These are phyloP conservation scores for Rhamnella rubrinervis DNA, from an alignment of 331 rosid species.

Conservation along the genomic window DNA sequence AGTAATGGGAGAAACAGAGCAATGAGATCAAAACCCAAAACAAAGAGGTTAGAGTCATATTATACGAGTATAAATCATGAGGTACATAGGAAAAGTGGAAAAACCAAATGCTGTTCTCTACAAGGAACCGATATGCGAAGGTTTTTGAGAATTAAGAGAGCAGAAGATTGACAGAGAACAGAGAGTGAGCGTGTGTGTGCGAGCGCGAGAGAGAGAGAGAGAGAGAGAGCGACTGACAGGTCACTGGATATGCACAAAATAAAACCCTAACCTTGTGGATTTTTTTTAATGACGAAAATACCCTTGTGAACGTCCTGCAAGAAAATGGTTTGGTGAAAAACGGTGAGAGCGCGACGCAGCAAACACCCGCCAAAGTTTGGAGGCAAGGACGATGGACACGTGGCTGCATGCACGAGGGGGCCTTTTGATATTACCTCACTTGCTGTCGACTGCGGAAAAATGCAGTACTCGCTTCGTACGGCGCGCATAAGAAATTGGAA, in stretches of 20 bases:
- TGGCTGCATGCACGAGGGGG: slow-evolving; percentile 18
- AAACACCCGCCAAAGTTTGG: slow-evolving; percentile 29
- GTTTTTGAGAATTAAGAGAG: background rate
- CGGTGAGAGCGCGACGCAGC: slow-evolving; percentile 6
- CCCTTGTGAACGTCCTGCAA: slow-evolving; percentile 13
- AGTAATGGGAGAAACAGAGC: background rate
- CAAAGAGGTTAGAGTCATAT: background rate
- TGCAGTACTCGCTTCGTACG: background rate
- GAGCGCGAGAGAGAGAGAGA: slow-evolving; percentile 9
- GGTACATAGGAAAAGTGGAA: background rate
- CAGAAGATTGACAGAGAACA: background rate
- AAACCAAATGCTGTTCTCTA: background rate
- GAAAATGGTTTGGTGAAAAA: background rate
- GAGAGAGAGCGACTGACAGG: slow-evolving; percentile 26
- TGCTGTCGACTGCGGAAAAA: background rate
- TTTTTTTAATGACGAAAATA: slow-evolving; percentile 26
- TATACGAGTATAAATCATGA: background rate
- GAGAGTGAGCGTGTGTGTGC: background rate
- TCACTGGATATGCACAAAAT: slow-evolving; percentile 15
- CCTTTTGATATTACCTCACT: background rate
- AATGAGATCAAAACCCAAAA: background rate
- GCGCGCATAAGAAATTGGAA: too few relatives aligned
- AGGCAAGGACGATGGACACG: slow-evolving; percentile 25
- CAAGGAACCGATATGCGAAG: slow-evolving; percentile 4
- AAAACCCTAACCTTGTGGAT: slow-evolving; percentile 30